Conservation (phyloP, 108 stramenopile genomes). For the Thalassiosira profunda region DNA sequence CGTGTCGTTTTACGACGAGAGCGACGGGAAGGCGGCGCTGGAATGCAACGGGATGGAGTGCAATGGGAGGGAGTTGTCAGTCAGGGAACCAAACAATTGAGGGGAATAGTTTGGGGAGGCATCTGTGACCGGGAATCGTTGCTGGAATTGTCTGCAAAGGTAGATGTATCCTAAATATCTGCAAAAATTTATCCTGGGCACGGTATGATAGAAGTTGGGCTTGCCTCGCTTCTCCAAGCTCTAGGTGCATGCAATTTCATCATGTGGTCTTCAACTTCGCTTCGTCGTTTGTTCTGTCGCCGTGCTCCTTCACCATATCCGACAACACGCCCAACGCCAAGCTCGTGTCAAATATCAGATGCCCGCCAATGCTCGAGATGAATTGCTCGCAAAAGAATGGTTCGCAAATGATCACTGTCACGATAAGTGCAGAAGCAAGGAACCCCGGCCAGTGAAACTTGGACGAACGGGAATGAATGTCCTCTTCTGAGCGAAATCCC, state of each 20-base stretch:
- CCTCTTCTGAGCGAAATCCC: slow-evolving; percentile 5
- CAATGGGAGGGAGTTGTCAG: slow-evolving; percentile 61
- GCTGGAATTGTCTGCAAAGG: no score
- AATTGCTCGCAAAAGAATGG: slow-evolving; percentile 30
- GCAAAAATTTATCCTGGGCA: no score
- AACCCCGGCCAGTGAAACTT: neutral
- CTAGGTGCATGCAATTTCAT: no score
- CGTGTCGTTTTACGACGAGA: slow-evolving; percentile 66
- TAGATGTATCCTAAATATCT: no score
- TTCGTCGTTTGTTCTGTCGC: no score
- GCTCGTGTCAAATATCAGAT: slow-evolving; percentile 14
- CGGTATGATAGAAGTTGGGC: no score
- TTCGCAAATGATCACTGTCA: slow-evolving; percentile 8
- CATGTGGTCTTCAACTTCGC: no score
- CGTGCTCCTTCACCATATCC: neutral
- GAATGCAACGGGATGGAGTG: slow-evolving; percentile 61
- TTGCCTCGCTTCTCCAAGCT: no score
- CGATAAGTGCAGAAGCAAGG: neutral
- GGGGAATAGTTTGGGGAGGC: no score
- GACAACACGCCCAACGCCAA: slow-evolving; percentile 2
- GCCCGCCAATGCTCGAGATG: slow-evolving; percentile 18
- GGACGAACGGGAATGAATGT: neutral
- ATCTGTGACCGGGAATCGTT: no score
- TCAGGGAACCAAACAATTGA: slow-evolving; percentile 58
- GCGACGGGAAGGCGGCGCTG: slow-evolving; percentile 50